These are phyloP conservation scores for Actinomortierella wolfii DNA, from an alignment of 371 early-diverging fungal genomes.

Conservation along the genomic window DNA sequence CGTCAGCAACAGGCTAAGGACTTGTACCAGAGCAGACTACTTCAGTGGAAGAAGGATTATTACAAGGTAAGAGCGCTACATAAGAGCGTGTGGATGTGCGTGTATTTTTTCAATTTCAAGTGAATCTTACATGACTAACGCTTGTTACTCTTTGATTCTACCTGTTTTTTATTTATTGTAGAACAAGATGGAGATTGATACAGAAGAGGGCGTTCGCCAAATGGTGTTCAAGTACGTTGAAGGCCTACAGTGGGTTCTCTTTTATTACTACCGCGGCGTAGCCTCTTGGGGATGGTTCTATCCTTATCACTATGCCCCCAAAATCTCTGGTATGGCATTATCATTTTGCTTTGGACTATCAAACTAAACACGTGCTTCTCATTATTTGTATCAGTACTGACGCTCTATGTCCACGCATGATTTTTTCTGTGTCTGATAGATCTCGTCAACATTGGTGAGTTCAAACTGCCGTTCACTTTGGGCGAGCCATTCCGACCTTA, in stretches of 20 bases:
- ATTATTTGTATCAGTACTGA: conserved; percentile 23
- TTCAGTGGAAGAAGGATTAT: conserved; percentile 73
- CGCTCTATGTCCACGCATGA: conserved; percentile 41
- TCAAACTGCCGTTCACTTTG: conserved; percentile 71
- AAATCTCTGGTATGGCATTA: conserved; percentile 67
- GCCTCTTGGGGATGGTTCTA: conserved; percentile 99
- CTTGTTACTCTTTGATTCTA: too few species aligned
- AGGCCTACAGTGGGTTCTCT: conserved; percentile 97
- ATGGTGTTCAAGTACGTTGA: conserved; percentile 85
- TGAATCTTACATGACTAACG: background rate
- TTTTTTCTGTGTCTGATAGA: conserved; percentile 40
- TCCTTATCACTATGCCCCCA: conserved; percentile 98
- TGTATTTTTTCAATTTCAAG: background rate
- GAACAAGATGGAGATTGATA: conserved; percentile 74
- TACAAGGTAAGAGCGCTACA: conserved; percentile 59
- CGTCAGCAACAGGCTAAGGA: conserved; percentile 58
- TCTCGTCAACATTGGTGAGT: conserved; percentile 58
- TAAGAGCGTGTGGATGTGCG: too few species aligned
- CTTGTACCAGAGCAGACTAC: conserved; percentile 57
- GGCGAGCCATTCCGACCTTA: conserved; percentile 94
- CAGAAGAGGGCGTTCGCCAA: conserved; percentile 56
- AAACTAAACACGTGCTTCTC: conserved; percentile 3
- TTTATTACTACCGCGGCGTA: conserved; percentile 96
- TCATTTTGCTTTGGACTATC: background rate
- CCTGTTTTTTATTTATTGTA: conserved; percentile 25